Base-by-base conservation (phyloP, 345 rosid genomes). In the Geranium rotundifolium region DNA sequence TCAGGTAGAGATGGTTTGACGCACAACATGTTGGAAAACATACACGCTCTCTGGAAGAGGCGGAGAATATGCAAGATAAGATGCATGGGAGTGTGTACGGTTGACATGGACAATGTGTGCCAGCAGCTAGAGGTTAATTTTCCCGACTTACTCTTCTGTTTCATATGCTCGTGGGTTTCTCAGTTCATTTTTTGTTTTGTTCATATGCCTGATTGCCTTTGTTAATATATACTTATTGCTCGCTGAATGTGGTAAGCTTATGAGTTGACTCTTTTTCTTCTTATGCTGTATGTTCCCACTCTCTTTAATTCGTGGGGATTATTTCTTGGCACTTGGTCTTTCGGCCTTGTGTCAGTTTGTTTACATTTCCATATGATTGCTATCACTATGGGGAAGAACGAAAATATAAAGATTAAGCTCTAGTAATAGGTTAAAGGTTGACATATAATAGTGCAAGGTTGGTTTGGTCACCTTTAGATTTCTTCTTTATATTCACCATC, bases 1-100 rank as follows among this genome's bases (percentile, higher is more conserved):
- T 68, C 73, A 92, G 98, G 96, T 49, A 93, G 99, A 74, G 99
- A 93, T 87, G 97, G 99, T 15, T 80, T 93, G 65, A 87, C 95
- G 0, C 99, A 89, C 79, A 89, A 89, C 77, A 89, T 92, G 98
- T 71, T 92, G 75, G 91, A 87, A 49, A 89, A 89, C 68, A 86
- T 92, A 71, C 97, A 93, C 72, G 85, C 91, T 46, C 85, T 76
- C 52, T 87, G 99, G 96, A 89, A 87, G 77, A 72, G 96, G 41
- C 68, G 86, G 46, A 84, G 97, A 65, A 97, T 82, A 4, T 93
- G 97, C 79, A 93, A 86, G 84, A 87, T 89, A 39, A 89, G 84
- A 75, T 92, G 98, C 73, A 87, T 77, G 62, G 98, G 98, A 75
- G 98, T 85, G 59, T 87, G 99, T 67, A 84, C 99, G 1, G 97